A percentile compares a stretch with the other conserved stretches of the same genome.
Evolutionary conservation across 768 basidiomycete genomes (phyloP).

Genomic region (Cubamyces sp.): DNA sequence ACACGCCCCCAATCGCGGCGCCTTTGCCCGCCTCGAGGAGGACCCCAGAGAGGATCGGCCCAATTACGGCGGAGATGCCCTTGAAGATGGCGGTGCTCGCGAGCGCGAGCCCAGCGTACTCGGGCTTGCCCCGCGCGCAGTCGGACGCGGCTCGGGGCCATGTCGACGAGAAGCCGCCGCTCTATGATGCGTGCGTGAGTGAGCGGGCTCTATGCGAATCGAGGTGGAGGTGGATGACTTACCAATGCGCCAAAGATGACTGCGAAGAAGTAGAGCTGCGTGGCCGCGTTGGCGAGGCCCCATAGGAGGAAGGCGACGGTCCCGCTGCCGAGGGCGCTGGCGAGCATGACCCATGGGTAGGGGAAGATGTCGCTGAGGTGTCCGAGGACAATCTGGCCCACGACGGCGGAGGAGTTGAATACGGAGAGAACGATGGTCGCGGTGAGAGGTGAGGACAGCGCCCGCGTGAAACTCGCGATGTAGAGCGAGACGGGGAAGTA

Average conservation of each 20-base stretch:
- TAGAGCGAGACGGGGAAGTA: conserved; percentile 34
- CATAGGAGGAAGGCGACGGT: conserved; percentile 29
- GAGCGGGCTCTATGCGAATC: too few species aligned
- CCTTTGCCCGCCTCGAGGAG: conserved; percentile 29
- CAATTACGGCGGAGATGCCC: conserved; percentile 29
- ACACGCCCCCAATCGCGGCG: conserved; percentile 13
- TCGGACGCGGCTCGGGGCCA: conserved; percentile 26
- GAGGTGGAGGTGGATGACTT: not conserved
- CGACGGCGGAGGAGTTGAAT: conserved; percentile 32
- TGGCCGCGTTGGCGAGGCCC: conserved; percentile 29
- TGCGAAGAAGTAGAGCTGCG: conserved; percentile 29
- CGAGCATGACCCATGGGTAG: conserved; percentile 31
- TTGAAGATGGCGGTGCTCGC: conserved; percentile 26
- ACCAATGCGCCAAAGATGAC: conserved; percentile 32
- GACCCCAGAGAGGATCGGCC: conserved; percentile 29
- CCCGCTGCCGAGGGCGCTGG: conserved; percentile 25
- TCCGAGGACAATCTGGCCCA: conserved; percentile 32
- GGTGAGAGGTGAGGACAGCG: conserved; percentile 27
- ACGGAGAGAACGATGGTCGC: conserved; percentile 30
- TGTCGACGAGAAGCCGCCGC: conserved; percentile 29
- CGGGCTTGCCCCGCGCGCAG: conserved; percentile 29
- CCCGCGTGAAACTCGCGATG: conserved; percentile 28
- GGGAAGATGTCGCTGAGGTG: conserved; percentile 31
- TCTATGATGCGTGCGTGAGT: conserved; percentile 10
- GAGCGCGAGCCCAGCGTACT: conserved; percentile 26